Evolutionary conservation across 2,329 filamentous ascomycete species (phyloP), one percentile per base, ranked within the genome.

Genomic region (Fusarium equiseti): DNA sequence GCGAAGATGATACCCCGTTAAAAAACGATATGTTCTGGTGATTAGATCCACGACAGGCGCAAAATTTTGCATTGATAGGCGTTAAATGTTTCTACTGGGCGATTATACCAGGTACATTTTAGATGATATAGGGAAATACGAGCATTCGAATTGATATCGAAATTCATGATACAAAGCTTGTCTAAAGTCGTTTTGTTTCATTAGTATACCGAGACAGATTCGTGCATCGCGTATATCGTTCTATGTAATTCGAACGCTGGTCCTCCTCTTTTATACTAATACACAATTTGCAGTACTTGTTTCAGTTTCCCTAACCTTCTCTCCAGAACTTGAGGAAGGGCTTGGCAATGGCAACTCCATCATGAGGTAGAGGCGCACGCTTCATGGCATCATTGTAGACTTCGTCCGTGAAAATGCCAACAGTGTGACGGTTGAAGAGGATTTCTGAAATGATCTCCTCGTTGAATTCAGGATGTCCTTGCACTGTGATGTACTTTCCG

Each of bases 301-400:
- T 24, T 38, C 3, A 3, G 15, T 8, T 38, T 26, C 13, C 38
- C 27, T 43, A 78, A 16, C 75, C 85, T 71, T 93, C 90, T 50
- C 89, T 81, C 74, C 97, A 79, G 73, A 98, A 97, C 46, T 86
- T 88, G 76, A 98, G 78, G 78, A 98, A 97, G 0, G 89, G 90
- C 68, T 86, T 84, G 1, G 89, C 91, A 57, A 97, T 89, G 5
- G 84, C 81, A n/a, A 96, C 84, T 3, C 95, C 95, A 78, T 98
- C 94, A 70, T 98, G 94, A 58, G 88, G 83, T 35, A 89, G 84
- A 11, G 82, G 83, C 4, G 91, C 91, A 65, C 93, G 87, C 10
- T 81, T 82, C 77, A 95, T 87, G 27, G 88, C 92, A 73, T 93
- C 91, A 59, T 88, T 81, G 72, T 88, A 95, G 65, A 91, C 80